Percentiles rank a stretch among this genome's conserved stretches.
These are phyloP conservation scores for Tuber microsphaerosporum DNA, from an alignment of 495 filamentous ascomycete genomes.

Conservation along the genomic window DNA sequence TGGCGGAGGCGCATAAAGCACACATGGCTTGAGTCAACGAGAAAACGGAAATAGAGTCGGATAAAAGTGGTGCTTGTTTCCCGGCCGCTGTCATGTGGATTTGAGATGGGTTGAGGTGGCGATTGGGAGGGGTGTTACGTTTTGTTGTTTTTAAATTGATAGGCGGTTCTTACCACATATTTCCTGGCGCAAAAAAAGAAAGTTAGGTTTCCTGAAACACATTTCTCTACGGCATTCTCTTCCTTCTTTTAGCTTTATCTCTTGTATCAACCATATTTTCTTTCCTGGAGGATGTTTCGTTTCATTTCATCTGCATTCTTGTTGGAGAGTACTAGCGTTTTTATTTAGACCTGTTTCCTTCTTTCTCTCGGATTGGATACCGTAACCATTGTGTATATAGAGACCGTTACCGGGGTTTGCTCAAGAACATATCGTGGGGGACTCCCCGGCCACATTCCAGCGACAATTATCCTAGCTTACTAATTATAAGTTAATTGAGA, in stretches of 20 bases:
- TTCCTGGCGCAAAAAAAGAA: not conserved
- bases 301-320: slow-evolving; percentile 4
- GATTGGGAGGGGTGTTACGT: not conserved
- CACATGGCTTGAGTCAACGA: not conserved
- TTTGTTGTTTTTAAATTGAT: not conserved
- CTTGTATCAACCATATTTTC: not conserved
- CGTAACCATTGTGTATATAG: no score
- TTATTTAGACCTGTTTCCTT: not conserved
- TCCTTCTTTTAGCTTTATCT: not conserved
- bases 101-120: not conserved
- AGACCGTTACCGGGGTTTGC: no score
- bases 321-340: not conserved
- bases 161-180: not conserved
- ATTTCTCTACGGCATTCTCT: not conserved
- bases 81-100: not conserved
- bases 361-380: not conserved
- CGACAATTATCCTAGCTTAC: no score
- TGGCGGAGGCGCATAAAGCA: not conserved
- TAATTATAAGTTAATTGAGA: no score
- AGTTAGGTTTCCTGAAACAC: not conserved
- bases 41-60: not conserved
- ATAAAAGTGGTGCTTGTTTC: not conserved
- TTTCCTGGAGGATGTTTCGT: not conserved
- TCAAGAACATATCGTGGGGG: no score
- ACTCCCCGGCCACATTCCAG: no score